Evolutionary conservation across 768 basidiomycete species (phyloP).

Genomic region (Mycena chlorophos): DNA sequence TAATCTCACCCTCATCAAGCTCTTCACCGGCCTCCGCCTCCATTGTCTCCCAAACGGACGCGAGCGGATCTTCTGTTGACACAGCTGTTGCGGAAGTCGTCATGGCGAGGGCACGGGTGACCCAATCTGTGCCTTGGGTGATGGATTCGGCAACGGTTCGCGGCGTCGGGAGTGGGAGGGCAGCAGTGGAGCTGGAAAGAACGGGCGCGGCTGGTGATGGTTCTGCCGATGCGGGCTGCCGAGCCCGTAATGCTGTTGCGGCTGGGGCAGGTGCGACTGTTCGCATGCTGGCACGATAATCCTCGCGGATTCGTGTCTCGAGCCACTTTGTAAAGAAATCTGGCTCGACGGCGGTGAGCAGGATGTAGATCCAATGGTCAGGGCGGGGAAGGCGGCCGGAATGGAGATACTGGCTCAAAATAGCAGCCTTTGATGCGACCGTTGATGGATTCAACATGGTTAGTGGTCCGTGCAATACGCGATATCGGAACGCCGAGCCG

Average conservation of each 20-base stretch:
- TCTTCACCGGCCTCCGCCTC: too few relatives aligned
- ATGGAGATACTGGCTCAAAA: background rate
- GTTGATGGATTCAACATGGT: conserved; percentile 38
- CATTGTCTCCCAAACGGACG: too few relatives aligned
- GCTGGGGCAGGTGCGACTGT: background rate
- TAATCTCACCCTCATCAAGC: too few relatives aligned
- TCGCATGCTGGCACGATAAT: background rate
- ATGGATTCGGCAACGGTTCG: too few relatives aligned
- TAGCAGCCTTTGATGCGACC: conserved; percentile 8
- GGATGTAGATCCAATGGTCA: background rate
- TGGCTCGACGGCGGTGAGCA: background rate
- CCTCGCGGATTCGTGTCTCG: background rate
- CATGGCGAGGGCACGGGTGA: too few relatives aligned
- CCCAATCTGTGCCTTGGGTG: too few relatives aligned
- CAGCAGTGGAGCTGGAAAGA: too few relatives aligned
- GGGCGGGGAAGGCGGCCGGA: background rate
- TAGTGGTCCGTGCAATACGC: conserved; percentile 32
- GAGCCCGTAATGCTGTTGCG: background rate
- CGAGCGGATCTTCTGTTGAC: too few relatives aligned
- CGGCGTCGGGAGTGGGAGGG: too few relatives aligned
- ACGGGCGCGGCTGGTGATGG: too few relatives aligned
- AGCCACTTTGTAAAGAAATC: background rate
- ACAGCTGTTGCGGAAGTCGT: too few relatives aligned
- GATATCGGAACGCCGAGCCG: conserved; percentile 24
- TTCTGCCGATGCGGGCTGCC: too few relatives aligned